Base-by-base conservation (phyloP, 1,284 basidiomycete genomes). In the Cystobasidium slooffiae region DNA sequence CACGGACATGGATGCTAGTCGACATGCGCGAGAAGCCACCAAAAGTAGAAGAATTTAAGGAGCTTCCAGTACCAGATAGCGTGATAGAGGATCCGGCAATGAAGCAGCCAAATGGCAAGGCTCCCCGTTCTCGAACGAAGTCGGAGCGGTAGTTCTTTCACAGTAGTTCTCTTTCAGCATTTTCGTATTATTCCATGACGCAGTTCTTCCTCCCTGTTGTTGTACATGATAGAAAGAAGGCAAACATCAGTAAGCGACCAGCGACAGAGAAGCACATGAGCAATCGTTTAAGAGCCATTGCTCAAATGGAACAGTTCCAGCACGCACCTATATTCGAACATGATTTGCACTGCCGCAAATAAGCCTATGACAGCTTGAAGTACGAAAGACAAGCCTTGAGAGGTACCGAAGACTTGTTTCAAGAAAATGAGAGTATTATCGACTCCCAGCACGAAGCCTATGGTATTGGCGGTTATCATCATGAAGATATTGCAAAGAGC, bases 381-480 rank as follows among this genome's bases (percentile, higher is more conserved):
- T 73, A 93, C 83, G 82, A 95, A 97, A 18, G 82, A 82, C 59
- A 90, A 78, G 6, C 92, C 94, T 81, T 87, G 83, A 79, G 84
- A 84, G 37, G 87, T 90, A 1, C 88, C 88, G 49, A 89, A 82
- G 41, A 98, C 82, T 81, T 91, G 85, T 4, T 83, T 77, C 12
- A 89, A 81, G 82, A 98, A 88, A 80, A 91, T 90, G 72, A 84
- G 82, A 63, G 91, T 87, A 0, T 94, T 95, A 12, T 97, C 93
- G 0, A 88, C 84, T 1, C 96, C 96, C 53, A 98, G 86, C 14
- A 94, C 95, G 80, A 99, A 98, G 0, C 97, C 96, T 1, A 99
- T 90, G 6, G 99, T 87, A 81, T 99, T 99, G 44, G 94, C 96
- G 0, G 86, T 82, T 88, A 95, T 91, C 93, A 99, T 93, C 84